Evolutionary conservation across 2,329 filamentous ascomycete species (phyloP), one percentile per base, ranked within the genome.

Genomic region (Xenoacremonium recifei): DNA sequence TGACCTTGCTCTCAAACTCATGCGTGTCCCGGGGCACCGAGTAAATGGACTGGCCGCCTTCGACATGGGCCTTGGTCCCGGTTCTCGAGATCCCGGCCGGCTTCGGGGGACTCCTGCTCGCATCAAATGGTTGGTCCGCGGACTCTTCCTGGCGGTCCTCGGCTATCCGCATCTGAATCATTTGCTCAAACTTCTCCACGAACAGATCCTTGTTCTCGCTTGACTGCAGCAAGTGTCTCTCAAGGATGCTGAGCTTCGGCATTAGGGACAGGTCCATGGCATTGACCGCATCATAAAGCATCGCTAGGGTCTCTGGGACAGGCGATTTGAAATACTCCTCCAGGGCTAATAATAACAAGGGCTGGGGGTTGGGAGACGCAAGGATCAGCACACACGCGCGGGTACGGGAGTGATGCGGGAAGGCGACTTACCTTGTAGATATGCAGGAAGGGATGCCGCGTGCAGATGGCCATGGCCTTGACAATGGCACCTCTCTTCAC

Each of bases 401-500:
- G 23, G 12, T 16, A 42, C 27, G 21, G 29, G 40, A 38, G 9
- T 16, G 29, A 27, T 15, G 15, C 21, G 27, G 40, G 31, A 43
- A 40, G 42, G 37, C 40, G 44, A 62, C 73, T 53, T 64, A 86
- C 87, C 79, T 99, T 99, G 73, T 99, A 99, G 50, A 99, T 99
- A 68, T 99, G 93, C 53, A 99, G 71, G 67, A 99, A 99, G 3
- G 93, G 91, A 72, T 99, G 93, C 32, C 93, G 78, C 6, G 93
- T 99, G 72, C 93, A 99, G 54, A 99, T 96, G 21, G 93, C 93
- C 93, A 99, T 99, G 31, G 93, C 89, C 64, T 97, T 97, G 44
- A 97, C 92, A 37, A 96, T 79, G 16, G 93, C 93, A 44, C 93
- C 93, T 77, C 93, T 84, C 68, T 93, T 95, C 35, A 89, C 89